Percentiles rank a stretch among this genome's conserved stretches.
Evolutionary conservation across 305 asterid species (phyloP).

Genomic region (Lippia alba): DNA sequence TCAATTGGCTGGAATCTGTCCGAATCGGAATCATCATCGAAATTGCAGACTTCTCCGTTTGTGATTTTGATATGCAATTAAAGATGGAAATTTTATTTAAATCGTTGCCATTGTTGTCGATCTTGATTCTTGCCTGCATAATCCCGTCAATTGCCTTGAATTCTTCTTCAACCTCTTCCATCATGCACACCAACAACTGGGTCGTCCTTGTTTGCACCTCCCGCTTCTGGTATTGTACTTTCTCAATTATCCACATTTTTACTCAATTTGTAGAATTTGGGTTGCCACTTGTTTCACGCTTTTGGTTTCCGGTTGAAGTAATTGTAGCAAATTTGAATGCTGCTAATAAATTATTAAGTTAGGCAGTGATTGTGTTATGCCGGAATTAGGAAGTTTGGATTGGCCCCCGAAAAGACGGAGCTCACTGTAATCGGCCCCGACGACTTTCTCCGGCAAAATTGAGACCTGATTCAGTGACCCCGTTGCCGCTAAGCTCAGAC

Average conservation of each 20-base stretch:
- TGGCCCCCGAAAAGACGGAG: too few species aligned
- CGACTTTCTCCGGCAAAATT: too few species aligned
- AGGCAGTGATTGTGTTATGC: background rate
- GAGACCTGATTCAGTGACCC: too few species aligned
- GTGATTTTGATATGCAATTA: background rate
- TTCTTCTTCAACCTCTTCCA: constrained; percentile 50
- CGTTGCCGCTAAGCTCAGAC: too few species aligned
- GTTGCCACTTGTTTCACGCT: background rate
- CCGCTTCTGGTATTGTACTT: constrained; percentile 78
- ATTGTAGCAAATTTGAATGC: background rate
- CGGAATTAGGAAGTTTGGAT: background rate
- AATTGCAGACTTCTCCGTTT: background rate
- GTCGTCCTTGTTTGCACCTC: constrained; percentile 96
- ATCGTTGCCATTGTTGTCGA: constrained; percentile 22
- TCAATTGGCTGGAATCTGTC: background rate
- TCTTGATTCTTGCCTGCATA: constrained; percentile 42
- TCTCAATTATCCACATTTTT: constrained; percentile 12
- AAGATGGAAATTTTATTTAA: constrained; percentile 40
- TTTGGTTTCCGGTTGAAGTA: background rate
- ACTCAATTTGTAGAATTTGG: constrained; percentile 19
- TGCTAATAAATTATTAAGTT: background rate
- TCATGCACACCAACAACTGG: constrained; percentile 96
- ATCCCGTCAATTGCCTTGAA: constrained; percentile 45
- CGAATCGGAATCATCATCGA: background rate
- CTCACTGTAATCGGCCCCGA: too few species aligned